Evolutionary conservation across 2,329 filamentous ascomycete genomes (phyloP), one percentile per base, ranked within the genome.

Genomic region (Paraphaeosphaeria minitans): DNA sequence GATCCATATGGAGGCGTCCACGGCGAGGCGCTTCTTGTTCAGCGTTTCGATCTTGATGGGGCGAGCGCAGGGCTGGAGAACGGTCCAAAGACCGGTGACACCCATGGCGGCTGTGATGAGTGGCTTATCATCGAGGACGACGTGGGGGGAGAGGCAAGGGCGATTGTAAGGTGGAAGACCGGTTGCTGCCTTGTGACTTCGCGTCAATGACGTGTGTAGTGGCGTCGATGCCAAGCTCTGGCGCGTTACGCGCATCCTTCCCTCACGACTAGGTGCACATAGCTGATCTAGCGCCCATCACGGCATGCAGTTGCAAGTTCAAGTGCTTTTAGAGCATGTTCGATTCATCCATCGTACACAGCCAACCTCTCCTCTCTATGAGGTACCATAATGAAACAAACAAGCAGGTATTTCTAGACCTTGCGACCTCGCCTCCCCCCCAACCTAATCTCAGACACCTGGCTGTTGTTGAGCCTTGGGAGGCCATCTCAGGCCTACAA

Each of bases 1-100:
- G 69, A 99, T 98, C 95, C 95, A 99, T 75, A 99, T 99, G 13
- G 93, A 97, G 58, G 96, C 95, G 79, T 99, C 95, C 66, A 99
- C 92, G 48, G 95, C 96, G 51, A 99, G 89, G 16, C 95, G 92
- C 80, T 97, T 97, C 68, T 91, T 92, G 77, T 98, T 98, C 60
- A 99, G 87, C 14, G 94, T 97, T 69, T 96, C 93, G 69, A 99
- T 89, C 77, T 97, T 97, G 63, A 96, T 96, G 21, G 95, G 96
- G 39, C 95, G 90, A 49, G 95, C 95, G 75, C 93, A 97, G 47
- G 95, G 95, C 79, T 97, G 92, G 65, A 98, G 84, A 53, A 99
- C 92, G 63, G 92, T 94, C 95, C 95, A 99, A 65, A 99, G 91
- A 65, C 93, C 93, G 73, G 94, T 97, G 65, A 99, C 95, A 88